Percentiles rank a stretch among this genome's conserved stretches.
phyloP scores from a whole-genome alignment of 208 protist genomes.

The Angomonas ambiguus region DNA sequence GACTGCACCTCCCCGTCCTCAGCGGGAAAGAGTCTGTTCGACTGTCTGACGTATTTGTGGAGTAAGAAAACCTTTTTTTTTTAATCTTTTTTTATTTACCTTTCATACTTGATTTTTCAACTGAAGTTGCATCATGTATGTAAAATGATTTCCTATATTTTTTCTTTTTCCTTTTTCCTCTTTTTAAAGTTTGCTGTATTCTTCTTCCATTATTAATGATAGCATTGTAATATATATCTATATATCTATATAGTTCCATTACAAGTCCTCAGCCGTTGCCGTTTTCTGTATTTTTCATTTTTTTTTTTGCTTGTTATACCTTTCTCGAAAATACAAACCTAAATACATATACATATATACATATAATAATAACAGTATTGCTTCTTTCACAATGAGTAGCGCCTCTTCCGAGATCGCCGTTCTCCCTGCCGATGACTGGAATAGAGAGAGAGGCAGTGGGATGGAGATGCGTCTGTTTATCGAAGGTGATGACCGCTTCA shows the following conservation, averaged over 20 bases:
- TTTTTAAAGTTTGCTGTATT: background rate
- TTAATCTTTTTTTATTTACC: conserved; percentile 12
- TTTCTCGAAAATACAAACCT: conserved; percentile 1
- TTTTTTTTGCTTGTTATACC: background rate
- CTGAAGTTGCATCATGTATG: background rate
- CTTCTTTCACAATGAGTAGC: too few species aligned
- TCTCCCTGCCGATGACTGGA: background rate
- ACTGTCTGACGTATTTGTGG: background rate
- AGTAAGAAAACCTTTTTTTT: background rate
- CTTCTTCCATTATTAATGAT: too few species aligned
- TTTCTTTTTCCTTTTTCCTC: conserved; percentile 1
- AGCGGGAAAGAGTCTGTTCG: conserved; percentile 12
- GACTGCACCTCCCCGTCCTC: conserved; percentile 30
- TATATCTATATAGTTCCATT: too few species aligned
- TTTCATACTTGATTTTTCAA: conserved; percentile 4
- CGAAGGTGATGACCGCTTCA: background rate
- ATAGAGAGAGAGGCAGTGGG: background rate
- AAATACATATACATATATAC: too few species aligned
- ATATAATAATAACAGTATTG: too few species aligned
- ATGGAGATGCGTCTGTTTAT: background rate
- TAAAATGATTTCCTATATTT: background rate
- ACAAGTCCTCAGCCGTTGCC: background rate
- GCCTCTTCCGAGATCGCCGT: background rate
- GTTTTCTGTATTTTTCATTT: background rate
- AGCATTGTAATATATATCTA: background rate